Conservation (phyloP, 2,329 filamentous ascomycete species). For the Aspergillus caelatus region DNA sequence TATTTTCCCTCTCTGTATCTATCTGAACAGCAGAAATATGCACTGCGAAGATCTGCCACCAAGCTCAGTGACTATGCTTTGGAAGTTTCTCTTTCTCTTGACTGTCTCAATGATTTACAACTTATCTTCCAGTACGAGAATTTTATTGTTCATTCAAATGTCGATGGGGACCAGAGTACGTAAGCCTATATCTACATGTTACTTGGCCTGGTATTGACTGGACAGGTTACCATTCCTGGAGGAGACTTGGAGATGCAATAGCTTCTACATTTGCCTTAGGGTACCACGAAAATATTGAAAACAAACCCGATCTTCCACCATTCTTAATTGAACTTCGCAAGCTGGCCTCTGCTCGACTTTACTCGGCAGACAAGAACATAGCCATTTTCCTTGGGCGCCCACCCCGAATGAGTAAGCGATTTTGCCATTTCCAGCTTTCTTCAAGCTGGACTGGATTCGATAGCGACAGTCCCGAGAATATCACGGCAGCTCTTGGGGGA, state of each 20-base stretch:
- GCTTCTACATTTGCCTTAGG: conserved; percentile 51
- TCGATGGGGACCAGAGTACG: conserved; percentile 50
- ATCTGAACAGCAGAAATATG: conserved; percentile 28
- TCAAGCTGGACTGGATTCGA: not conserved
- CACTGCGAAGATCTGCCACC: conserved; percentile 27
- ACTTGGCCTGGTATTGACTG: not conserved
- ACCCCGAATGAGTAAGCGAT: conserved; percentile 46
- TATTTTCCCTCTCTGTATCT: conserved; percentile 35
- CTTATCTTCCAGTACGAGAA: conserved; percentile 52
- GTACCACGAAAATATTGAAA: conserved; percentile 47
- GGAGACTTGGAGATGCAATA: conserved; percentile 50
- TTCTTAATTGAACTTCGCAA: conserved; percentile 46
- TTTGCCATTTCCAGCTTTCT: conserved; percentile 39
- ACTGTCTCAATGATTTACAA: conserved; percentile 49
- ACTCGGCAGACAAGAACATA: conserved; percentile 52
- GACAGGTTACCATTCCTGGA: conserved; percentile 50
- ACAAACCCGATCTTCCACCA: conserved; percentile 27
- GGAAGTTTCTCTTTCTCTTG: conserved; percentile 38
- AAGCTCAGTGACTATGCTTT: conserved; percentile 39
- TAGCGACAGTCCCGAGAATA: not conserved
- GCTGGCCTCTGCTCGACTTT: conserved; percentile 45
- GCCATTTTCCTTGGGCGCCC: conserved; percentile 53
- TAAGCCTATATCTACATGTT: not conserved
- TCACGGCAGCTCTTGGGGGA: not conserved
- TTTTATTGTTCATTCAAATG: conserved; percentile 49